These are phyloP conservation scores for Populus pruinosa DNA, from an alignment of 345 rosid species.

Conservation along the genomic window DNA sequence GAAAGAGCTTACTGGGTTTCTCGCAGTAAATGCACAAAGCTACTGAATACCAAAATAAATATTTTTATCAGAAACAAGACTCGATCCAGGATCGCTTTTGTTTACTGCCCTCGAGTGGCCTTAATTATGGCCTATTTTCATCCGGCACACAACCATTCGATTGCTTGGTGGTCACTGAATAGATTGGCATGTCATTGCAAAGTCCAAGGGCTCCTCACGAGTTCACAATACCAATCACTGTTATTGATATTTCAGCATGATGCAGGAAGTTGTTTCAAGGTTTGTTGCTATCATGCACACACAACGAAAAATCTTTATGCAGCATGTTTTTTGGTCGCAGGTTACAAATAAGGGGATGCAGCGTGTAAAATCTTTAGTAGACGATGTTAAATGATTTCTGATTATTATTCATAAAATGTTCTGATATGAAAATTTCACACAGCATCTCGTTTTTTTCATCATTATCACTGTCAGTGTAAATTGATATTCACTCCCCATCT, in stretches of 20 bases:
- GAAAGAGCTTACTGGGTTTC: neutral
- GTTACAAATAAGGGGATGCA: neutral
- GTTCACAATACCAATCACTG: neutral
- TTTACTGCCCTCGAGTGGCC: neutral
- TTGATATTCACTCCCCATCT: neutral
- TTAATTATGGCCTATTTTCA: neutral
- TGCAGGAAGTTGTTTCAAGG: neutral
- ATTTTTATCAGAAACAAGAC: neutral
- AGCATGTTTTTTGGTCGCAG: neutral
- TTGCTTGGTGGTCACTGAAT: no score
- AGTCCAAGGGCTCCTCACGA: neutral
- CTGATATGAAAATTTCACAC: neutral
- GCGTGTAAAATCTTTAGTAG: neutral
- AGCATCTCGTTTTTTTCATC: slow-evolving; percentile 24
- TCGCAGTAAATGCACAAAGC: neutral
- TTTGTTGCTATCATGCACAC: neutral
- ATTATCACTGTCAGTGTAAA: slow-evolving; percentile 25
- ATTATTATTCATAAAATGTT: slow-evolving; percentile 1
- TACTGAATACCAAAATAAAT: neutral
- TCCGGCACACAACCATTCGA: no score
- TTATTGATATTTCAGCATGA: neutral
- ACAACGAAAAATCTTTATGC: neutral
- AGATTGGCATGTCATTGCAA: no score
- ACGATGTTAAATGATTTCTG: neutral
- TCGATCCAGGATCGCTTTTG: neutral